phyloP scores from a whole-genome alignment of 2,329 filamentous ascomycete genomes.

The Moelleriella libera region DNA sequence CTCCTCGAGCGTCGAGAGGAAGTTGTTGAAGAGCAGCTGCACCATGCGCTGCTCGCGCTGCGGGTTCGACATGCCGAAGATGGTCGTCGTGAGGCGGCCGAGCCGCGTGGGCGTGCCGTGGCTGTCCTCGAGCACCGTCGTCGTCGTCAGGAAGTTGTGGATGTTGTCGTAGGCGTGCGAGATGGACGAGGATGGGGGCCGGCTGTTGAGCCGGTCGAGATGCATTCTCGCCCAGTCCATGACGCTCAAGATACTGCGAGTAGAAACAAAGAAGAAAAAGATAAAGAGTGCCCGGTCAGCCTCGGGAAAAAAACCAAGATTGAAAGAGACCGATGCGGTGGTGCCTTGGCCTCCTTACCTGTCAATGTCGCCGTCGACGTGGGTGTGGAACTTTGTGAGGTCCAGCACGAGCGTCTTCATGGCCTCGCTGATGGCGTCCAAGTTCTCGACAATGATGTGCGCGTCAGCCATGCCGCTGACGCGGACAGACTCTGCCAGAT shows the following conservation, averaged over 20 bases:
- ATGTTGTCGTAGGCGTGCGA: conserved; percentile 69
- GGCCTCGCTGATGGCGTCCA: conserved; percentile 75
- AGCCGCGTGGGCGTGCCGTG: conserved; percentile 48
- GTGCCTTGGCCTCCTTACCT: conserved; percentile 29
- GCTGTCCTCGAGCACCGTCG: conserved; percentile 43
- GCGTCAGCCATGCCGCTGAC: conserved; percentile 85
- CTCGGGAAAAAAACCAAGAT: background rate
- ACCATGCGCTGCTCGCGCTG: conserved; percentile 71
- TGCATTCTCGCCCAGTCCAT: conserved; percentile 95
- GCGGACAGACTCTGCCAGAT: conserved; percentile 80
- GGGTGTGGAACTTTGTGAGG: conserved; percentile 82
- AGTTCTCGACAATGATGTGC: conserved; percentile 67
- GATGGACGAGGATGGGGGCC: conserved; percentile 42
- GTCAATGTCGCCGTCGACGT: conserved; percentile 87
- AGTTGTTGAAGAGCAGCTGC: conserved; percentile 72
- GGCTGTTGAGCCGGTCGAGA: conserved; percentile 52
- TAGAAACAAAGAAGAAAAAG: background rate
- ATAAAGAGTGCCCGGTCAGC: background rate
- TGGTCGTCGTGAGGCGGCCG: conserved; percentile 51
- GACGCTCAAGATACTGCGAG: conserved; percentile 63
- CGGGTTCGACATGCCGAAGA: conserved; percentile 69
- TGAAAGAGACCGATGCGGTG: too few species aligned
- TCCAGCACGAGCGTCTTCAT: conserved; percentile 75
- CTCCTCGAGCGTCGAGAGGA: conserved; percentile 76
- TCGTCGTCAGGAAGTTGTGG: conserved; percentile 57